These are phyloP conservation scores for Arthrobotrys iridis DNA, from an alignment of 2,329 filamentous ascomycete species.

Conservation along the genomic window DNA sequence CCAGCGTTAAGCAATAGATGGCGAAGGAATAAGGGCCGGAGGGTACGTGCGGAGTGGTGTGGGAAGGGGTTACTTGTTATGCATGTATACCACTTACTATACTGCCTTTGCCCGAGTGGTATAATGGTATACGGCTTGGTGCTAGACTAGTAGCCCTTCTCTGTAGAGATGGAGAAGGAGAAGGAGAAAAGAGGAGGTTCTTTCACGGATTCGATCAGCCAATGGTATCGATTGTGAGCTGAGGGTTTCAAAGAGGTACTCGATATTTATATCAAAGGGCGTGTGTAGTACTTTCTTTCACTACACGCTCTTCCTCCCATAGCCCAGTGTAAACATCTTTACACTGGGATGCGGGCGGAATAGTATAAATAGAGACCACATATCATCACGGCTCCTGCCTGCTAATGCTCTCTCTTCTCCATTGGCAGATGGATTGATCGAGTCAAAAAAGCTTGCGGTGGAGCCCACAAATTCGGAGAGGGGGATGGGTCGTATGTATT, in stretches of 20 bases:
- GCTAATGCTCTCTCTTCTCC: slow-evolving; percentile 6
- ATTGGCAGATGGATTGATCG: slow-evolving; percentile 45
- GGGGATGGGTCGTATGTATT: slow-evolving; percentile 15
- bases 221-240: too few relatives aligned
- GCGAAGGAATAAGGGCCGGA: slow-evolving; percentile 11
- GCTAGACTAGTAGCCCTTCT: not conserved
- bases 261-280: not conserved
- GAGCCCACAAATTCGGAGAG: slow-evolving; percentile 19
- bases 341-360: slow-evolving; percentile 12
- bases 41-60: not conserved
- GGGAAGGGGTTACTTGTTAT: slow-evolving; percentile 16
- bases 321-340: not conserved
- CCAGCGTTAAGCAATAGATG: not conserved
- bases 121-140: not conserved
- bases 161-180: too few relatives aligned
- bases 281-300: not conserved
- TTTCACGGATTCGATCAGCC: too few relatives aligned
- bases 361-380: slow-evolving; percentile 51
- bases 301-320: not conserved
- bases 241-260: not conserved
- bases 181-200: too few relatives aligned
- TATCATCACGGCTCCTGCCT: not conserved
- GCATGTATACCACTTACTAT: slow-evolving; percentile 1
- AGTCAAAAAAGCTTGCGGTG: slow-evolving; percentile 23
- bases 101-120: not conserved